Percentiles rank a stretch among this genome's conserved stretches.
These are phyloP conservation scores for Tolypocladium tundrense DNA, from an alignment of 2,329 filamentous ascomycete genomes.

Conservation along the genomic window DNA sequence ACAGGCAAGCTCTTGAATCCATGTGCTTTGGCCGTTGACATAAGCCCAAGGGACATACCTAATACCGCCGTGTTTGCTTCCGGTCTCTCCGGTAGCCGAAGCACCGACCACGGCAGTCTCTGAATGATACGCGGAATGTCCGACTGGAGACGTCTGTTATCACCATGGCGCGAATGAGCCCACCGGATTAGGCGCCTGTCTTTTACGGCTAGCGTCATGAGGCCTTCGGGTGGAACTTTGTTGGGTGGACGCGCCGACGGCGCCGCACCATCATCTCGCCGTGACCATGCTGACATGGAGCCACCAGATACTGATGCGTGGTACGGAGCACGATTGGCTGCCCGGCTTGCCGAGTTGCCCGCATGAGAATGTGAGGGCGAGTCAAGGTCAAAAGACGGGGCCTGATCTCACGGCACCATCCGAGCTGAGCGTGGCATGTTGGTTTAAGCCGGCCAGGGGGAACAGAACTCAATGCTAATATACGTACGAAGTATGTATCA, in stretches of 20 bases:
- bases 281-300: not conserved
- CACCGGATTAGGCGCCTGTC: not conserved
- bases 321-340: not conserved
- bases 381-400: not conserved
- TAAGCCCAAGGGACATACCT: not conserved
- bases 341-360: not conserved
- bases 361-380: not conserved
- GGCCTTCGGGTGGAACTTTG: no score
- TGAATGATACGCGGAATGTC: no score
- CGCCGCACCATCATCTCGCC: not conserved
- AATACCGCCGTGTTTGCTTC: not conserved
- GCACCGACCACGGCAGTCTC: not conserved
- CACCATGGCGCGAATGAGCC: not conserved
- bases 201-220: not conserved
- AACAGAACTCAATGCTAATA: no score
- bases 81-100: not conserved
- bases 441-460: no score
- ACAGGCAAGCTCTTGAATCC: not conserved
- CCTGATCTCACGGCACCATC: no score
- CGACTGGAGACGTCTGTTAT: not conserved
- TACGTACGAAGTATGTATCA: no score
- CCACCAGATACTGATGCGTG: not conserved
- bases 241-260: not conserved
- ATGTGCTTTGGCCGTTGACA: not conserved
- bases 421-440: not conserved